Base-by-base conservation (phyloP, 106 monocot species). In the Hemerocallis citrina region DNA sequence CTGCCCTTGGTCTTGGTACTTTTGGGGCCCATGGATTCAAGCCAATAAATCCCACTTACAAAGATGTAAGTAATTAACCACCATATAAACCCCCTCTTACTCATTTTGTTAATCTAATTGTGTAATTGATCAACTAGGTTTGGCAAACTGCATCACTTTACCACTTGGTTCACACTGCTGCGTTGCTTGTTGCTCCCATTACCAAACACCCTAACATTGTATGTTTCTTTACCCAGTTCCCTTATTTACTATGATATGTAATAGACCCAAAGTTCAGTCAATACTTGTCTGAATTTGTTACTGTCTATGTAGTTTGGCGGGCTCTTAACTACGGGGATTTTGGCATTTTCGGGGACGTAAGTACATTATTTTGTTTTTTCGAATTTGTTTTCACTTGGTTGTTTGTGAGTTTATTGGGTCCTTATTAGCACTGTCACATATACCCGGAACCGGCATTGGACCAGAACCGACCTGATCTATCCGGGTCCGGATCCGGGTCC, bases 321-420 rank as follows among this genome's bases (percentile, higher is more conserved):
- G 29, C 78, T 81, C 19, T 68, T 93, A 61, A 89, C 93, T 34
- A 51, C 89, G 59, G 93, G 93, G 36, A 93, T 93, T 45, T 63
- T 93, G 57, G 65, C 76, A n/a, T 89, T 93, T 62, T 93, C 93
- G 15, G 93, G 93, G 50, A 80, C 93, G 93, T 89, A 60, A 77
- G 93, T 77, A 36, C 24, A 55, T 55, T 31, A 33, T n/a, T 23
- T 31, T 22, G 5, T 16, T 44, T 44, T 14, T 44, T 17, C n/a
- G n/a, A n/a, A n/a, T n/a, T n/a, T n/a, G n/a, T n/a, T n/a, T n/a
- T n/a, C n/a, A n/a, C n/a, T n/a, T n/a, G n/a, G n/a, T n/a, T n/a
- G n/a, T n/a, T n/a, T n/a, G n/a, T n/a, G n/a, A n/a, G n/a, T n/a
- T n/a, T n/a, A n/a, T n/a, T n/a, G n/a, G n/a, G n/a, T n/a, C n/a